These are phyloP conservation scores for Daldinia sp. DNA, from an alignment of 2,329 filamentous ascomycete species.

Conservation along the genomic window DNA sequence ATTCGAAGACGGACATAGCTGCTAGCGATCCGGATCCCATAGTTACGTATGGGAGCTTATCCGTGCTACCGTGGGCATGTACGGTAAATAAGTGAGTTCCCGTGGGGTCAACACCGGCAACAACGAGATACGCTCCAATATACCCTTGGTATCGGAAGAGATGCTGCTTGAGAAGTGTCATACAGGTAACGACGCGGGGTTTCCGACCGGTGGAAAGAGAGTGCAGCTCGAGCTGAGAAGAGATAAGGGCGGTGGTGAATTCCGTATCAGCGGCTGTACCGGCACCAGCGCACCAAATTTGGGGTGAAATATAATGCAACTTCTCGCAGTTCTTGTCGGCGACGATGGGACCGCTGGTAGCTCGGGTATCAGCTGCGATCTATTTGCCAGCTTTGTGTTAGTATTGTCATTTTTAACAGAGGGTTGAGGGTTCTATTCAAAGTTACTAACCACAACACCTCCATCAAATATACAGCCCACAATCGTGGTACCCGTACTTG, in stretches of 20 bases:
- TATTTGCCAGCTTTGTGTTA: conserved; percentile 48
- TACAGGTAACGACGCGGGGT: conserved; percentile 97
- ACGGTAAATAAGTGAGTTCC: conserved; percentile 97
- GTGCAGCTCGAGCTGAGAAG: conserved; percentile 97
- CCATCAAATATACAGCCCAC: conserved; percentile 97
- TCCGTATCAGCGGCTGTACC: conserved; percentile 98
- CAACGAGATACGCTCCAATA: conserved; percentile 97
- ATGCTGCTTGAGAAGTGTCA: conserved; percentile 99
- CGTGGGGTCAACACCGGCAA: conserved; percentile 95
- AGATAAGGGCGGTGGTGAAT: conserved; percentile 98
- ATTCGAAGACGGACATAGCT: conserved; percentile 98
- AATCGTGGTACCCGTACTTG: conserved; percentile 98
- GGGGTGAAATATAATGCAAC: conserved; percentile 96
- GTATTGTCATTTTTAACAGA: conserved; percentile 6
- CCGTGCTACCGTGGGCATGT: conserved; percentile 96
- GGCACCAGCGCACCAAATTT: conserved; percentile 99
- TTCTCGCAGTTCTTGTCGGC: conserved; percentile 99
- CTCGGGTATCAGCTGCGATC: conserved; percentile 98
- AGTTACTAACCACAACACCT: conserved; percentile 81
- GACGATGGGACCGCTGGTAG: conserved; percentile 96
- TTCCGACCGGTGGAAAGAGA: conserved; percentile 94
- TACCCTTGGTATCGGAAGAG: conserved; percentile 98
- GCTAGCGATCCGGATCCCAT: conserved; percentile 97
- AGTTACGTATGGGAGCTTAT: conserved; percentile 98
- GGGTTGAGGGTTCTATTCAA: no score